These are phyloP conservation scores for Dianthus caryophyllus DNA, from an alignment of 148 eudicot genomes.

Conservation along the genomic window DNA sequence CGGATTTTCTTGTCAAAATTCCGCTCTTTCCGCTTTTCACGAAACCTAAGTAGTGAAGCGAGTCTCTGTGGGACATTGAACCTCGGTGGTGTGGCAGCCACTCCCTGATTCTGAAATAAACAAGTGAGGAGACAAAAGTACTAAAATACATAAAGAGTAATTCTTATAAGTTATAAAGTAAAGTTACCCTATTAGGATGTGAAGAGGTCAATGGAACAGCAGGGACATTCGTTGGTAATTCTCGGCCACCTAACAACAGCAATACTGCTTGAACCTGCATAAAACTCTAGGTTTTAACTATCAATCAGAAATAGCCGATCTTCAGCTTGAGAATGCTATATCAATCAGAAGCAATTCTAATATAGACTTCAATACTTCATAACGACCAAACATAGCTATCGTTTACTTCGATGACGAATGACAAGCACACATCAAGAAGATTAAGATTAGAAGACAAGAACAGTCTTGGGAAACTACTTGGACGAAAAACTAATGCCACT, in stretches of 20 bases:
- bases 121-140: slow-evolving; percentile 3
- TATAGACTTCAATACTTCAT: too few relatives aligned
- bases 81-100: slow-evolving; percentile 46
- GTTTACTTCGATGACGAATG: background rate
- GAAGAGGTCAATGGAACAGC: slow-evolving; percentile 36
- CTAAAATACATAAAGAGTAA: slow-evolving; percentile 4
- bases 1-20: slow-evolving; percentile 83
- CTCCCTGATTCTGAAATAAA: slow-evolving; percentile 35
- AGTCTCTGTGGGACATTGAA: slow-evolving; percentile 62
- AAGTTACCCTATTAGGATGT: slow-evolving; percentile 43
- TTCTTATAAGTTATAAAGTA: background rate
- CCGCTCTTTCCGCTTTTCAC: slow-evolving; percentile 74
- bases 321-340: background rate
- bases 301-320: background rate
- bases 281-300: background rate
- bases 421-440: background rate
- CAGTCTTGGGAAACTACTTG: background rate
- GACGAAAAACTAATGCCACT: background rate
- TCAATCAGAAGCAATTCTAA: background rate
- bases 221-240: slow-evolving; percentile 59
- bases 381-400: background rate
- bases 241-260: slow-evolving; percentile 67
- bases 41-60: slow-evolving; percentile 75
- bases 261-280: slow-evolving; percentile 81
- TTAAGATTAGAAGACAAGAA: background rate